Evolutionary conservation across 371 early-diverging fungal genomes (phyloP), one percentile per base, ranked within the genome.

Genomic region (Lichtheimia ramosa): DNA sequence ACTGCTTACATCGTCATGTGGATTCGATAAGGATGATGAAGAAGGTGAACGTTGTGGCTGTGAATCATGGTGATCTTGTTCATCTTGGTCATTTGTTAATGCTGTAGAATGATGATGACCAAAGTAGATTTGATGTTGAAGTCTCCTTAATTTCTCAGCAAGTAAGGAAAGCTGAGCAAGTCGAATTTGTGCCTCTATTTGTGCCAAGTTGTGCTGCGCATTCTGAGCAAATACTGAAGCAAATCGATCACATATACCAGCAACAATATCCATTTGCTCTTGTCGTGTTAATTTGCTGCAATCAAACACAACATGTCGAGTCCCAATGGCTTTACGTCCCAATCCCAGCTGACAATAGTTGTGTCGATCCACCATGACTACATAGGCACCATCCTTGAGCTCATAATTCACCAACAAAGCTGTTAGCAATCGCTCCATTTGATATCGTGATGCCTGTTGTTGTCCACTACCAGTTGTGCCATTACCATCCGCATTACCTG

Each of bases 201-300:
- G 65, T 12, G 60, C 64, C 13, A 68, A 39, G 58, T 68, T 62
- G 39, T 59, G 60, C 55, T 57, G 63, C 20, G 68, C 68, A 48
- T 62, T 68, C 10, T 62, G 55, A n/a, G 68, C 63, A 58, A 68
- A 68, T 2, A 68, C 54, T 3, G 63, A 62, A 25, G 68, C 52
- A 27, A 68, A 68, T 25, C 54, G 56, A 25, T 57, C 58, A 20
- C 68, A 63, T 43, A 68, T 57, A 2, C 61, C 56, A 1, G 60
- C 34, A 10, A 68, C 48, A 10, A 53, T 41, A 14, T 59, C 60
- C 52, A 63, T 68, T 27, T 62, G 58, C 18, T 63, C 63, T 28
- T 56, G 18, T 15, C 48, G 43, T 10, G 43, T 46, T 16, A 65
- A 14, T 14, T 40, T 43, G 16, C 41, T 39, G 23, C 52, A 48